Base-by-base conservation (phyloP, 768 basidiomycete genomes). In the Mycena leptocephala region DNA sequence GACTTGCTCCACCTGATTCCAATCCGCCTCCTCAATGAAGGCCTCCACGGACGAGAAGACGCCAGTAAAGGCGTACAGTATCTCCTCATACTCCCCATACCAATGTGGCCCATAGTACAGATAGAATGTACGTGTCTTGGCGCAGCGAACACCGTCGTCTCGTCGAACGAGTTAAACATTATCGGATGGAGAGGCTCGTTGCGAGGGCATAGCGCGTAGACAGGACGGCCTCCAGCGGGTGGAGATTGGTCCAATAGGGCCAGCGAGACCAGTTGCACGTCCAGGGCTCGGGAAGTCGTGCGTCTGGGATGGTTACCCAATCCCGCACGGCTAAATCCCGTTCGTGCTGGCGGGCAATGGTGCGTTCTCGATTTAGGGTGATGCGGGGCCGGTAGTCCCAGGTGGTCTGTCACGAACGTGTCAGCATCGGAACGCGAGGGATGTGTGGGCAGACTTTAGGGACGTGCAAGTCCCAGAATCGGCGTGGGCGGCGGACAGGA, bases 21-120 rank as follows among this genome's bases (percentile, higher is more conserved):
- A 69, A 58, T 69, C 67, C 28, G 67, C 67, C n/a, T 43, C 67
- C 26, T 69, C 67, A 35, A 69, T 56, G 28, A 69, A 69, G n/a
- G 51, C 67, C 48, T 58, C 67, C n/a, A 69, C 67, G 11, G 67
- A 58, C 37, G 53, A n/a, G 53, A 68, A 68, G 11, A 28, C 24
- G 2, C 66, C 66, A 20, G 11, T 14, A 26, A 58, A 69, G 4
- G 37, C 67, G 55, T 39, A 56, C 33, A 55, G 5, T 28, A 8
- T 24, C 30, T 48, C 26, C 51, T 39, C 16, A 2, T 16, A 14
- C 32, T 37, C n/a, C 3, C 24, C 46, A 67, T 16, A 48, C 32
- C 5, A 5, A 51, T 3, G 18, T 11, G 46, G 53, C 26, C 37
- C 37, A 24, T 53, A 6, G 48, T 58, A 58, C 37, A 69, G 55